Percentiles rank a stretch among this genome's conserved stretches.
Evolutionary conservation across 495 filamentous ascomycete species (phyloP).

Genomic region (Neurospora sp.): DNA sequence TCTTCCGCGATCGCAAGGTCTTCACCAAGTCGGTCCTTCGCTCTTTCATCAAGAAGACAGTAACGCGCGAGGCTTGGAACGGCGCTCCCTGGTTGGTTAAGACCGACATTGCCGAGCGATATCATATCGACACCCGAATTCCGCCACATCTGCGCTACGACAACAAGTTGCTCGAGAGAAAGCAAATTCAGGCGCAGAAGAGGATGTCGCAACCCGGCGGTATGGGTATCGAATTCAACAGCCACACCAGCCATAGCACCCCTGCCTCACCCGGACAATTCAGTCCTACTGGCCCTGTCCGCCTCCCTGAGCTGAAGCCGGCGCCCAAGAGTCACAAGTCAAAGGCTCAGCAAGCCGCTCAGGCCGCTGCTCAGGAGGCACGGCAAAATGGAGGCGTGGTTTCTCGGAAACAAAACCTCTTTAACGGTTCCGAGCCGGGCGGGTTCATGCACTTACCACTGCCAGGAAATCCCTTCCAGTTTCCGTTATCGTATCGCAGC

Average conservation of each 20-base stretch:
- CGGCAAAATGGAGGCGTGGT: conserved; percentile 11
- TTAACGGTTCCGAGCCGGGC: conserved; percentile 27
- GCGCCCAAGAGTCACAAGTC: conserved; percentile 68
- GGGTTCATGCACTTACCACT: conserved; percentile 24
- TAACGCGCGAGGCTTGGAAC: conserved; percentile 82
- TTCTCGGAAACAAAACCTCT: conserved; percentile 33
- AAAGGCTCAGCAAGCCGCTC: conserved; percentile 34
- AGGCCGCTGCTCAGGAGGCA: conserved; percentile 9
- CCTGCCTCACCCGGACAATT: conserved; percentile 14
- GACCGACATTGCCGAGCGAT: conserved; percentile 68
- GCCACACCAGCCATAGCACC: conserved; percentile 3
- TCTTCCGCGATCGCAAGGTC: conserved; percentile 78
- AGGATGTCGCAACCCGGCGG: conserved; percentile 46
- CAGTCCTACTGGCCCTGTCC: conserved; percentile 33
- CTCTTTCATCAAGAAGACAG: conserved; percentile 89
- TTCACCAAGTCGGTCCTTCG: conserved; percentile 94
- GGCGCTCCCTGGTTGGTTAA: conserved; percentile 96
- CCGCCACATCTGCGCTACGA: conserved; percentile 76
- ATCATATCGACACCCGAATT: conserved; percentile 74
- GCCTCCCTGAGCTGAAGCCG: conserved; percentile 69
- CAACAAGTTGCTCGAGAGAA: conserved; percentile 66
- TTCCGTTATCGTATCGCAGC: conserved; percentile 29
- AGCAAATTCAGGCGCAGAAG: conserved; percentile 56
- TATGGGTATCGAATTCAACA: conserved; percentile 13
- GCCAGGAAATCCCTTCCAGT: conserved; percentile 33